Evolutionary conservation across 2,329 filamentous ascomycete species (phyloP), one percentile per base, ranked within the genome.

Genomic region (Colletotrichum camelliae): DNA sequence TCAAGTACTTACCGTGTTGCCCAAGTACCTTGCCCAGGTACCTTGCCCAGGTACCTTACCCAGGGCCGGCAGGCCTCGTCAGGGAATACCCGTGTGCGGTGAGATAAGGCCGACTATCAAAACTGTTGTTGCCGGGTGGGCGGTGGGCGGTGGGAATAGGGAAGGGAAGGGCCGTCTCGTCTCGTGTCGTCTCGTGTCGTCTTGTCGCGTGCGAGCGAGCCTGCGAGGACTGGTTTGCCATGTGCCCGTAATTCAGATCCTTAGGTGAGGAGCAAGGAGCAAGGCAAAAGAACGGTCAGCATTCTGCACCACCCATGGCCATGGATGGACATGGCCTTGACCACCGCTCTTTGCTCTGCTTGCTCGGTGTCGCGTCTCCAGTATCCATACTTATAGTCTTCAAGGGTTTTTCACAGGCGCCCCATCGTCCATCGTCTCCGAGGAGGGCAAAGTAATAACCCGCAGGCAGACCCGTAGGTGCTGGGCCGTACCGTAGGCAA

Each of bases 31-130:
- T 27, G 21, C 21, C 21, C 21, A 21, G 21, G 21, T 21, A 21
- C 21, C 21, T 21, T 21, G 21, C 21, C 21, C 21, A 21, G 21
- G 21, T 21, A 21, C 21, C 21, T 21, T 21, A 39, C 60, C 31
- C 13, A 21, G 12, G 16, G 27, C 18, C 16, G n/a, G 27, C 18
- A 57, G n/a, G 52, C 55, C 35, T 58, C 27, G 58, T 33, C 67
- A 48, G 67, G 57, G 67, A 62, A 61, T 8, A 70, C 52, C 67
- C 67, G 52, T 61, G 55, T 70, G 67, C 67, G 67, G 67, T 62
- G 67, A 62, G 67, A 70, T 70, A 35, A 62, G 67, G 27, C 57
- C 21, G 52, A 58, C 31, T 66, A 29, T 48, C 21, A 29, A 15
- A 48, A 39, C 27, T 31, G 5, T 35, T 66, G 31, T 66, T 29